Conservation (phyloP, 257 asterid species). For the Salvia splendens region DNA sequence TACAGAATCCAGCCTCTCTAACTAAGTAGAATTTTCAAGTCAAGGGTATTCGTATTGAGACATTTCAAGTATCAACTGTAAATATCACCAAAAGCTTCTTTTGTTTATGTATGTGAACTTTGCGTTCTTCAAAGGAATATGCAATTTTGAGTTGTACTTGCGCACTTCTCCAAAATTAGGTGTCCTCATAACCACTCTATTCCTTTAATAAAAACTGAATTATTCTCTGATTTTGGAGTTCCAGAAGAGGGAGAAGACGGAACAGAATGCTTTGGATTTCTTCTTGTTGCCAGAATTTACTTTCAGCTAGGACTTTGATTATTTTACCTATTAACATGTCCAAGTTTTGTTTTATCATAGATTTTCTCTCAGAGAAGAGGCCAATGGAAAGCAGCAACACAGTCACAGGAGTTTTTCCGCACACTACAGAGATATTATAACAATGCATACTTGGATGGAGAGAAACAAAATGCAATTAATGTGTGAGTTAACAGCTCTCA, state of each 20-base stretch:
- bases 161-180: neutral
- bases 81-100: conserved; percentile 10
- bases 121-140: neutral
- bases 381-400: conserved; percentile 97
- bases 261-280: conserved; percentile 12
- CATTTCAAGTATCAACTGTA: conserved; percentile 11
- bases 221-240: conserved; percentile 4
- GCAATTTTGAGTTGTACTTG: neutral
- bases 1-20: conserved; percentile 4
- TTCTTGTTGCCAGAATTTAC: conserved; percentile 24
- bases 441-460: conserved; percentile 91
- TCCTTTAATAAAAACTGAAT: neutral
- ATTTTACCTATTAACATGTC: conserved; percentile 22
- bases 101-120: neutral
- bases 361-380: conserved; percentile 94
- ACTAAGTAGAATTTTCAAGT: neutral
- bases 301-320: conserved; percentile 24
- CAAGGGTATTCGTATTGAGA: conserved; percentile 6
- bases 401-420: conserved; percentile 95
- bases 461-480: conserved; percentile 93
- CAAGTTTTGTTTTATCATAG: conserved; percentile 40
- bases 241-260: neutral
- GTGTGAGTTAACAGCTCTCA: conserved; percentile 57
- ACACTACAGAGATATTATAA: conserved; percentile 94
- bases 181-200: neutral